Evolutionary conservation across 805 yeast genomes (phyloP).

Genomic region (Grigorovia yakushimaensis): DNA sequence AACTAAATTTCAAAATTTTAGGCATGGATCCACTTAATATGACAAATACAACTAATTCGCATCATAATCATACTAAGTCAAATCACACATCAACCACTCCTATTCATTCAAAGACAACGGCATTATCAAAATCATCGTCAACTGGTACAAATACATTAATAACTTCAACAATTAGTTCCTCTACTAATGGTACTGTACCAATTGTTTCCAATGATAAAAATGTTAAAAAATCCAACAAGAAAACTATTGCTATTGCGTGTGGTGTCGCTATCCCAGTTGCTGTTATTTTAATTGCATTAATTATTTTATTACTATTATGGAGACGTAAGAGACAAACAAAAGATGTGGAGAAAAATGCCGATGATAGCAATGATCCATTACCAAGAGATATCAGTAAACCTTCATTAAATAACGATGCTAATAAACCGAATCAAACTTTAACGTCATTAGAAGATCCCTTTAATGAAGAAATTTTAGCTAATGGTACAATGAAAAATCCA

Average conservation of each 20-base stretch:
- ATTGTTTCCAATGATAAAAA: conserved; percentile 8
- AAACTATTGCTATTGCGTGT: conserved; percentile 73
- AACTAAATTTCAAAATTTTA: conserved; percentile 39
- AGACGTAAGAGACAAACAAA: conserved; percentile 32
- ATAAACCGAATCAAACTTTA: conserved; percentile 21
- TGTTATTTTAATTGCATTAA: conserved; percentile 36
- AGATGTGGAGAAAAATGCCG: conserved; percentile 24
- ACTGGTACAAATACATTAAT: conserved; percentile 27
- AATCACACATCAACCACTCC: conserved; percentile 13
- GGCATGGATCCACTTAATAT: conserved; percentile 31
- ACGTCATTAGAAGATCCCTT: conserved; percentile 25
- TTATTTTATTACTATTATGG: conserved; percentile 50
- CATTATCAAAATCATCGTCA: conserved; percentile 17
- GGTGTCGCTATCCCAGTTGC: conserved; percentile 78
- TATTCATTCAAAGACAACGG: conserved; percentile 10
- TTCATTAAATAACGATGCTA: conserved; percentile 30
- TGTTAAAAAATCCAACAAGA: conserved; percentile 29
- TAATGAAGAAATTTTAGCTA: conserved; percentile 21
- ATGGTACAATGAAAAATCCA: conserved; percentile 29
- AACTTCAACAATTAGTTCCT: conserved; percentile 20
- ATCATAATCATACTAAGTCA: conserved; percentile 1
- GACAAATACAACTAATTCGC: conserved; percentile 4
- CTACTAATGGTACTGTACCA: conserved; percentile 15
- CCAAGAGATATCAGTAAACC: conserved; percentile 33
- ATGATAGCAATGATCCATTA: conserved; percentile 24